Evolutionary conservation across 163 green algal genomes (phyloP), one percentile per base, ranked within the genome.

Genomic region (Volvox carteri): DNA sequence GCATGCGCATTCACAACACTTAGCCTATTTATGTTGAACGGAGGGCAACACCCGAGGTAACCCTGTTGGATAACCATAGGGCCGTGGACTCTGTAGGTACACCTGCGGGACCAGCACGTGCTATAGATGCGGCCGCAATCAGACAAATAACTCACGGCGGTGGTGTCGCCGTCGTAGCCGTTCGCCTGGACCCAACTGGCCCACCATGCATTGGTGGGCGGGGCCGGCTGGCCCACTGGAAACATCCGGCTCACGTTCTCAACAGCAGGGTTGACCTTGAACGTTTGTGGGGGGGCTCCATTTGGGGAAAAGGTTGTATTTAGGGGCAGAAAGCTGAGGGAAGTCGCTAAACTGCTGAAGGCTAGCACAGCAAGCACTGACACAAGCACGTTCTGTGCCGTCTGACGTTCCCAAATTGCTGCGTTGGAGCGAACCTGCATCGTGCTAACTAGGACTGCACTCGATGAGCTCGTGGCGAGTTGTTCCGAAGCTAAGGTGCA

Each of bases 171-270:
- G 18, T 84, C 58, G 28, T 12, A 21, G n/a, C n/a, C 78, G 2
- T 4, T 46, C 8, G 35, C 8, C n/a, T 86, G 78, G 0, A 85
- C 39, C 78, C 78, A 85, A 39, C 37, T 60, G 2, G 56, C 58
- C 78, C 60, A 86, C 78, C 78, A 86, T n/a, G 78, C 78, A 42
- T 86, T 86, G 1, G 78, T 86, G 0, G 78, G 78, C n/a, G 41
- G 42, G 0, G n/a, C 48, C n/a, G 28, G 21, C 8, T 37, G 4
- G 35, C 48, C 54, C 25, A 16, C 0, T 11, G 42, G 41, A 12
- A 77, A 37, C 19, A 46, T 67, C 0, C 28, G 9, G 60, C 65
- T 75, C 0, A 68, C 54, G 1, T 8, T 23, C 42, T 77, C 78
- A 33, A 86, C 58, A 42, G 41, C 78, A 4, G 39, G 25, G n/a